phyloP scores from a whole-genome alignment of 106 monocot species.

The Acanthochlamys bracteata region DNA sequence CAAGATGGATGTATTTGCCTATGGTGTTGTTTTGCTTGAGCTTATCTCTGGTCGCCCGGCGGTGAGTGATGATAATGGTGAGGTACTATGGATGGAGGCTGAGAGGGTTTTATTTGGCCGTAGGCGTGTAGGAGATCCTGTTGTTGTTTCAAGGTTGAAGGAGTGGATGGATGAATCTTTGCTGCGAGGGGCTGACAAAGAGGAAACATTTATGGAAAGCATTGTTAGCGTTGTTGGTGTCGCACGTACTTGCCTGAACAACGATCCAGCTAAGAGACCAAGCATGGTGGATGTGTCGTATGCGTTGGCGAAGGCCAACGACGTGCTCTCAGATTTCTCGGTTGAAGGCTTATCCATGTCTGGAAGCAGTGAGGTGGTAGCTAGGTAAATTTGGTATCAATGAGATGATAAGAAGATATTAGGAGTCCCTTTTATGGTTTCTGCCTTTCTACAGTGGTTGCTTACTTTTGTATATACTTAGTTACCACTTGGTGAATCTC shows the following conservation, averaged over 20 bases:
- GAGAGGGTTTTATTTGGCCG: slow-evolving; percentile 20
- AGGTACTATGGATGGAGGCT: slow-evolving; percentile 47
- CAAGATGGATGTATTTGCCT: slow-evolving; percentile 87
- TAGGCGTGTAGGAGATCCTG: slow-evolving; percentile 8
- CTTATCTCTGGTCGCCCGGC: slow-evolving; percentile 59
- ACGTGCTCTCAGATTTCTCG: slow-evolving; percentile 48
- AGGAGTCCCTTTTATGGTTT: too few relatives aligned
- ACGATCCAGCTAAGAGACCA: slow-evolving; percentile 54
- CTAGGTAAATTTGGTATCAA: slow-evolving; percentile 13
- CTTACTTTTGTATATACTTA: too few relatives aligned
- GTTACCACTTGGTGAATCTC: not conserved
- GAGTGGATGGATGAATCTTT: slow-evolving; percentile 59
- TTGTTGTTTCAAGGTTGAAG: slow-evolving; percentile 8
- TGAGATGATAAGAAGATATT: too few relatives aligned
- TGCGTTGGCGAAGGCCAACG: slow-evolving; percentile 50
- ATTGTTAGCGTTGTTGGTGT: slow-evolving; percentile 35
- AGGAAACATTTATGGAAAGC: slow-evolving; percentile 32
- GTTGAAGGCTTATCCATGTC: slow-evolving; percentile 18
- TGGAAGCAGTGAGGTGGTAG: slow-evolving; percentile 20
- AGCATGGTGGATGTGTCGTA: slow-evolving; percentile 84
- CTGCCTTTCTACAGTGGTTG: too few relatives aligned
- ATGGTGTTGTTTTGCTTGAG: slow-evolving; percentile 79
- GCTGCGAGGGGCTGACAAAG: slow-evolving; percentile 1
- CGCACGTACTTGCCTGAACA: slow-evolving; percentile 53
- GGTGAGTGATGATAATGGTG: slow-evolving; percentile 24